Conservation (phyloP, 2,329 filamentous ascomycete genomes). For the Uncinocarpus reesii region DNA sequence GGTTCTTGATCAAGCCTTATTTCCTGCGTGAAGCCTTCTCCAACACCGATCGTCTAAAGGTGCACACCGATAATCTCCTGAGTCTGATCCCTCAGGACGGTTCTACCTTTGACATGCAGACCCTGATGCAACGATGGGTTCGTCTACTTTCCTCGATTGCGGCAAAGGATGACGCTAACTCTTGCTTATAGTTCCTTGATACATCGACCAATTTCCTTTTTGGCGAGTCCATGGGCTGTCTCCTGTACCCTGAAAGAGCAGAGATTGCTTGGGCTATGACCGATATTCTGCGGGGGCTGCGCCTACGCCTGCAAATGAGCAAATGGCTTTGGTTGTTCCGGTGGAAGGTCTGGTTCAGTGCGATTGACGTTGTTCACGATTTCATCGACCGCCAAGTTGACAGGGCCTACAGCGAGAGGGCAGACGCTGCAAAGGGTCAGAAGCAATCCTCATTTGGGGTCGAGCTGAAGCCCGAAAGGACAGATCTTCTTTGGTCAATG, state of each 20-base stretch:
- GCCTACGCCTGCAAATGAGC: slow-evolving; percentile 6
- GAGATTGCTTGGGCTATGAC: background rate
- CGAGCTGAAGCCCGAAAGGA: background rate
- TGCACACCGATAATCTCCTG: slow-evolving; percentile 1
- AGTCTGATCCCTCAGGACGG: slow-evolving; percentile 8
- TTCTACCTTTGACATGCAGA: slow-evolving; percentile 11
- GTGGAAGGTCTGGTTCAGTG: background rate
- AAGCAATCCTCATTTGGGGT: background rate
- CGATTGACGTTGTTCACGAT: background rate
- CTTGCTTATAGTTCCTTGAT: slow-evolving; percentile 15
- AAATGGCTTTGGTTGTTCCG: background rate
- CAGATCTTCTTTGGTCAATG: background rate
- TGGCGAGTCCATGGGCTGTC: slow-evolving; percentile 15
- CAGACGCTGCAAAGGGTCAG: background rate
- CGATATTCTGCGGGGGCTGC: slow-evolving; percentile 1
- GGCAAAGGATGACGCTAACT: background rate
- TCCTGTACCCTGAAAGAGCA: slow-evolving; percentile 5
- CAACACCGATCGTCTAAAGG: background rate
- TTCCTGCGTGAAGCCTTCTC: slow-evolving; percentile 12
- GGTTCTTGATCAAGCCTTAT: slow-evolving; percentile 14
- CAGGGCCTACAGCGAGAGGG: background rate
- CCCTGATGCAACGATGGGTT: slow-evolving; percentile 17
- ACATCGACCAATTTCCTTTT: slow-evolving; percentile 17
- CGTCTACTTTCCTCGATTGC: background rate
- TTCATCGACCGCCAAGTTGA: background rate